Percentiles rank a stretch among this genome's conserved stretches.
Evolutionary conservation across 768 basidiomycete genomes (phyloP).

Genomic region (Tylopilus vinaceipallidus): DNA sequence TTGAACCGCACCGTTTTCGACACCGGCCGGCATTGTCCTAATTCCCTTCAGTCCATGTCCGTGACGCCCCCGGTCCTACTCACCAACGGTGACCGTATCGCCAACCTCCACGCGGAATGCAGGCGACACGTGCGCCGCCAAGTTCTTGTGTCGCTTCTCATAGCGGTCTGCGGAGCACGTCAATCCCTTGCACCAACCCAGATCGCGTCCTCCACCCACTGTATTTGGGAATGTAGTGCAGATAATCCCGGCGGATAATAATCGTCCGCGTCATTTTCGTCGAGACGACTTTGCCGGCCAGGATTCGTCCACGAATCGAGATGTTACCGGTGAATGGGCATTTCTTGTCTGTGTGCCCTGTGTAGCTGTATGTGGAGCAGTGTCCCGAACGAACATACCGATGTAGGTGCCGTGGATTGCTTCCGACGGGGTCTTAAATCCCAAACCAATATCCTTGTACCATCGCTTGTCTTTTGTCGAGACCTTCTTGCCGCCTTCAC

Average conservation of each 20-base stretch:
- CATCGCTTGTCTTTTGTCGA: constrained; percentile 95
- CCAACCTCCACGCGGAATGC: constrained; percentile 98
- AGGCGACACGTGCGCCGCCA: constrained; percentile 95
- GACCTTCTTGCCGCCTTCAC: constrained; percentile 79
- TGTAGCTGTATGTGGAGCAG: neutral
- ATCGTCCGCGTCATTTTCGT: constrained; percentile 99
- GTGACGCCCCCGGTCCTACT: constrained; percentile 32
- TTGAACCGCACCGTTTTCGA: constrained; percentile 99
- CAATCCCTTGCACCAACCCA: constrained; percentile 4
- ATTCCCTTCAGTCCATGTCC: neutral
- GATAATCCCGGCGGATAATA: constrained; percentile 92
- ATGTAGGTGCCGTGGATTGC: constrained; percentile 97
- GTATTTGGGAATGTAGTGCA: constrained; percentile 99
- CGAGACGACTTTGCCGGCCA: constrained; percentile 96
- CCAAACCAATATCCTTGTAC: constrained; percentile 98
- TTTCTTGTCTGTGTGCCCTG: constrained; percentile 79
- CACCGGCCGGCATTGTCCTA: constrained; percentile 97
- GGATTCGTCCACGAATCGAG: constrained; percentile 98
- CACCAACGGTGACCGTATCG: constrained; percentile 93
- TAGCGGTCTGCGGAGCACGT: constrained; percentile 74
- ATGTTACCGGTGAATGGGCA: constrained; percentile 97
- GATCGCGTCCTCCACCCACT: constrained; percentile 51
- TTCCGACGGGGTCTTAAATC: constrained; percentile 94
- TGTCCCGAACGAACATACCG: constrained; percentile 51
- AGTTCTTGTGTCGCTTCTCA: constrained; percentile 98